Base-by-base conservation (phyloP, 176 grass and related monocot species). In the Paspalum notatum region DNA sequence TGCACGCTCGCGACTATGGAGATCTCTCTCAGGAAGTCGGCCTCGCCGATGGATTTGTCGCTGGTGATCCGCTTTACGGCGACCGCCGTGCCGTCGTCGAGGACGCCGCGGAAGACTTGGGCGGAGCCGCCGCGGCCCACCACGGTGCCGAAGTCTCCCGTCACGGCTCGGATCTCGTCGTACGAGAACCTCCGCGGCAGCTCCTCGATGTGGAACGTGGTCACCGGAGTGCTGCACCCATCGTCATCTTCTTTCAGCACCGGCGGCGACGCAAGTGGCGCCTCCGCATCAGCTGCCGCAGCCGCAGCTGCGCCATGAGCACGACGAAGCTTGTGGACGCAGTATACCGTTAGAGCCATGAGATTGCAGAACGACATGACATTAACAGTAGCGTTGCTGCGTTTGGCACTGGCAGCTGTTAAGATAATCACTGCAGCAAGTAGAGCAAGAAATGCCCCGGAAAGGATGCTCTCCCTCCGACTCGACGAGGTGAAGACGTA, bases 81-180 rank as follows among this genome's bases (percentile, higher is more conserved):
- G 62, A 91, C 77, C 4, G 39, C 13, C 5, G 83, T 72, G 63
- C 83, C 91, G 73, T 91, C 88, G 71, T 79, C 78, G 6, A 94
- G 74, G 59, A 47, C 9, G 10, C 91, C 91, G 0, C 78, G 69
- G 69, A 90, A 93, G 37, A 90, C 88, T 0, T 83, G 51, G 50
- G 41, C 91, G 6, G 91, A 93, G 14, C 82, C 83, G 72, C 88
- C 88, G 22, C 80, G 73, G 2, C 91, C 88, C 40, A 91, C 80
- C 17, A 72, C 9, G 70, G 8, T 54, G 7, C 60, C n/a, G 49
- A 93, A 90, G 79, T 80, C 64, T 5, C 54, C 51, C 18, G 85
- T 90, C 20, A 82, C 7, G 13, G 13, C 20, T 17, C 48, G 1
- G 57, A 82, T 62, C 80, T 82, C 80, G 8, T 22, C 3, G 56